Conservation (phyloP, 805 yeast genomes). For the Candida berthetii region DNA sequence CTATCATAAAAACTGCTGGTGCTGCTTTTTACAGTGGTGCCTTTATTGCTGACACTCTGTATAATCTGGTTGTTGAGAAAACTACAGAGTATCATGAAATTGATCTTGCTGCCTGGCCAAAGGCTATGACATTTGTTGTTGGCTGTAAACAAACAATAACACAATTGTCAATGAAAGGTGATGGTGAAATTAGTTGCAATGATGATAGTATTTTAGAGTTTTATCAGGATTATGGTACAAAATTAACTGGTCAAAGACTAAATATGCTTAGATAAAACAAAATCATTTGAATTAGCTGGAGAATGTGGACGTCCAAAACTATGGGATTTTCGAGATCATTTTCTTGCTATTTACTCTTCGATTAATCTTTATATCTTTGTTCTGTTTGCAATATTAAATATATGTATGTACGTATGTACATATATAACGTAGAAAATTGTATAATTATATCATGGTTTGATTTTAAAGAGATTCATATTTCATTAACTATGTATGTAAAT, state of each 20-base stretch:
- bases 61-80: slow-evolving; percentile 9
- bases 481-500: no score
- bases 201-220: slow-evolving; percentile 18
- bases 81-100: slow-evolving; percentile 8
- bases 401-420: no score
- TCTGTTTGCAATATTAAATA: no score
- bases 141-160: slow-evolving; percentile 13
- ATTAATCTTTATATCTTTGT: no score
- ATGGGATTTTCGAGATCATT: no score
- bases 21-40: slow-evolving; percentile 25
- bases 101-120: slow-evolving; percentile 13
- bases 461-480: no score
- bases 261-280: slow-evolving; percentile 4
- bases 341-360: no score
- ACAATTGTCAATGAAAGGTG: slow-evolving; percentile 19
- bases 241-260: slow-evolving; percentile 6
- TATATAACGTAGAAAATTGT: no score
- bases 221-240: slow-evolving; percentile 24
- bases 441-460: no score
- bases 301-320: no score
- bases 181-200: slow-evolving; percentile 22
- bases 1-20: slow-evolving; percentile 35
- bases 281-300: no score
- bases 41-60: slow-evolving; percentile 12
- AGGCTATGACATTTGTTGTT: slow-evolving; percentile 21